Conservation (phyloP, 768 basidiomycete genomes). For the Lactarius hengduanensis region DNA sequence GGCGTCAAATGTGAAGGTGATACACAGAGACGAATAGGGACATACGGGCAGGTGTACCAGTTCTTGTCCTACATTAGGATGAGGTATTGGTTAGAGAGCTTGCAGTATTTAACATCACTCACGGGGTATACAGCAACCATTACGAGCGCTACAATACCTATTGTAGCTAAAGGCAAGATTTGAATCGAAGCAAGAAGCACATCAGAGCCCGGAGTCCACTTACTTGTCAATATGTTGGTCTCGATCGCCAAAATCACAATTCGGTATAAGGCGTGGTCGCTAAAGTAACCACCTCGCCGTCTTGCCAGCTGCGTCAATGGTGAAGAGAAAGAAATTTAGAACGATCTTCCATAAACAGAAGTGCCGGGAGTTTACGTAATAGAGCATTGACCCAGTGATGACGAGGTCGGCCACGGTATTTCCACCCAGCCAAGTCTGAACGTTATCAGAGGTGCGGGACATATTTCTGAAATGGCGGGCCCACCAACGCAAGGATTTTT, state of each 20-base stretch:
- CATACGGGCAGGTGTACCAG: constrained; percentile 21
- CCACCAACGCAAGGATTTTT: not conserved
- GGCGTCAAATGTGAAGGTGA: not conserved
- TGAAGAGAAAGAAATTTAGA: not conserved
- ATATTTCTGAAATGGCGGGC: not conserved
- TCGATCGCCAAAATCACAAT: constrained; percentile 33
- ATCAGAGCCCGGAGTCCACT: not conserved
- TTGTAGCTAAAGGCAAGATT: not conserved
- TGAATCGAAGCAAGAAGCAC: not conserved
- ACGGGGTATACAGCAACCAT: not conserved
- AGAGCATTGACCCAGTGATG: constrained; percentile 5
- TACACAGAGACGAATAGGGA: not conserved
- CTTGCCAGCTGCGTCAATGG: not conserved
- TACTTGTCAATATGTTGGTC: constrained; percentile 30
- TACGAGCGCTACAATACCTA: not conserved
- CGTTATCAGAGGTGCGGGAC: not conserved
- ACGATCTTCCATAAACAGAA: too few relatives aligned
- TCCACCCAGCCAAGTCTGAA: constrained; percentile 4
- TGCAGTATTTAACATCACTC: not conserved
- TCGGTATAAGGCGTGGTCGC: constrained; percentile 20
- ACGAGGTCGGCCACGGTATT: constrained; percentile 1
- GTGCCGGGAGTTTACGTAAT: not conserved
- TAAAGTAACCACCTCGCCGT: not conserved
- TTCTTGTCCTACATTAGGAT: constrained; percentile 3
- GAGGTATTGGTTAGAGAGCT: not conserved